Evolutionary conservation across 2,329 filamentous ascomycete genomes (phyloP).

Genomic region (Aspergillus thermomutatus): DNA sequence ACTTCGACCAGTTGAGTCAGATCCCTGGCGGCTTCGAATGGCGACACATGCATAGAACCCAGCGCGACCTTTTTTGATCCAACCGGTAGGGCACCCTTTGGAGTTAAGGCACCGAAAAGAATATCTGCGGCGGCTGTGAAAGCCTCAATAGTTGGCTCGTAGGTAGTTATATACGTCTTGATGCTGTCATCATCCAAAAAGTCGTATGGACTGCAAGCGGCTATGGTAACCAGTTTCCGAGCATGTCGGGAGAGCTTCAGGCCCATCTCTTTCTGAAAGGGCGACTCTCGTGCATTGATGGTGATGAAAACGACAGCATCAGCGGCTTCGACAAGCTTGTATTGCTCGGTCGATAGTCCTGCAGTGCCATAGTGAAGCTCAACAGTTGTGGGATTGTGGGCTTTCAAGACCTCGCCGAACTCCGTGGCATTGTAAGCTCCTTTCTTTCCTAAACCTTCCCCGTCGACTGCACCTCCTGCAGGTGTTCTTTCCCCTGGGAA

Average conservation of each 20-base stretch:
- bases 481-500: conserved; percentile 35
- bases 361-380: conserved; percentile 34
- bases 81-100: conserved; percentile 38
- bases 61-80: conserved; percentile 14
- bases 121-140: conserved; percentile 39
- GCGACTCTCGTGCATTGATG: conserved; percentile 37
- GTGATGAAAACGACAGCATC: conserved; percentile 41
- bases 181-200: conserved; percentile 37
- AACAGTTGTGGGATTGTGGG: conserved; percentile 21
- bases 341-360: conserved; percentile 29
- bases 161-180: conserved; percentile 43
- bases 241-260: conserved; percentile 28
- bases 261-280: conserved; percentile 36
- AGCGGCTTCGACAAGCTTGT: conserved; percentile 31
- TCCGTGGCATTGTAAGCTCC: conserved; percentile 28
- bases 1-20: conserved; percentile 26
- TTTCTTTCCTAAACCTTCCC: conserved; percentile 33
- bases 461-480: conserved; percentile 38
- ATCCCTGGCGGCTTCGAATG: conserved; percentile 23
- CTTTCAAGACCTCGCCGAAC: conserved; percentile 33
- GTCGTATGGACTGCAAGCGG: conserved; percentile 45
- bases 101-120: conserved; percentile 34
- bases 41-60: conserved; percentile 10
- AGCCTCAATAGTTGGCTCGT: conserved; percentile 44
- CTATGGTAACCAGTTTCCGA: conserved; percentile 36